phyloP scores from a whole-genome alignment of 345 rosid genomes.

The Murraya koenigii region DNA sequence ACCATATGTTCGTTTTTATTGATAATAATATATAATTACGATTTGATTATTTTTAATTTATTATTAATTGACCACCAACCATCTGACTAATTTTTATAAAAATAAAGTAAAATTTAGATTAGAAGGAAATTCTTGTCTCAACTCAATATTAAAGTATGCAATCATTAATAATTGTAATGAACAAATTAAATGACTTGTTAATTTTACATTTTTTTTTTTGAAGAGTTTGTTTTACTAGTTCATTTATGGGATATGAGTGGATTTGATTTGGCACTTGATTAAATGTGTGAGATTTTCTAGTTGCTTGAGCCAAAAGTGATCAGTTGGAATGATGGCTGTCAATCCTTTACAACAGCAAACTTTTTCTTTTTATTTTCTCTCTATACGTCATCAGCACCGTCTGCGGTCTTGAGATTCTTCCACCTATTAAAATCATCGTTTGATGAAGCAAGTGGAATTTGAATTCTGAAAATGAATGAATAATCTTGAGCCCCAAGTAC shows the following conservation, averaged over 20 bases:
- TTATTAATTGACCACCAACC: no score
- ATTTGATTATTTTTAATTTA: no score
- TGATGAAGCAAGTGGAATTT: not conserved
- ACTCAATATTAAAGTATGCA: no score
- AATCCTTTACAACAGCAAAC: slow-evolving; percentile 15
- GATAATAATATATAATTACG: no score
- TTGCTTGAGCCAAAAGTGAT: slow-evolving; percentile 6
- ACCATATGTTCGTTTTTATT: no score
- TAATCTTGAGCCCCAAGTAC: not conserved
- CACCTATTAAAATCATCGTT: not conserved
- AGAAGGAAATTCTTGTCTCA: no score
- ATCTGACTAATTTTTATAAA: no score
- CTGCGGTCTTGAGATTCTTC: slow-evolving; percentile 18
- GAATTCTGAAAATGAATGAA: not conserved
- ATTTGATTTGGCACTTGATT: not conserved
- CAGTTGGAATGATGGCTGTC: slow-evolving; percentile 22
- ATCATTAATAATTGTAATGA: no score
- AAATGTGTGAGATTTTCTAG: not conserved
- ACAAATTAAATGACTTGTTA: no score
- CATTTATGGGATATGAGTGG: not conserved
- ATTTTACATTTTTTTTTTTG: no score
- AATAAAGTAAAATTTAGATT: no score
- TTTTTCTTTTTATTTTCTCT: not conserved
- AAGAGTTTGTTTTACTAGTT: no score
- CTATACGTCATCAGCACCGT: slow-evolving; percentile 8